Base-by-base conservation (phyloP, 805 yeast species). In the Hanseniaspora singularis region DNA sequence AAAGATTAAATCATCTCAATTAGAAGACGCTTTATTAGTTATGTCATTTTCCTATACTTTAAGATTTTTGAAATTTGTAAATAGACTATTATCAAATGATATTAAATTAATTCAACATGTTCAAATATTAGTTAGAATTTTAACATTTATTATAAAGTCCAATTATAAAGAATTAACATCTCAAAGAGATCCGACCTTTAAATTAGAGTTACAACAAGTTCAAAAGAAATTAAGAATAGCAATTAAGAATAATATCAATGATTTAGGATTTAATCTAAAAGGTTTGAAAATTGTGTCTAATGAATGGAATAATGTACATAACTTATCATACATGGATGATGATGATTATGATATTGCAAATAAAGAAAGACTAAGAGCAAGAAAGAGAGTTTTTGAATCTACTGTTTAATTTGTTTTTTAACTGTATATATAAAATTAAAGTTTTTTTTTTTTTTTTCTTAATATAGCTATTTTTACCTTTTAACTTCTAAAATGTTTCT, bases 11-110 rank as follows among this genome's bases (percentile, higher is more conserved):
- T 76, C 95, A 0, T 73, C 94, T 0, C 95, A 89, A 56, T 65
- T 92, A 30, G 96, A 89, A 56, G 99, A 92, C 64, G 95, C 97
- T 1, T 70, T 92, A 47, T 64, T 92, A 39, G 94, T 92, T 1
- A 68, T 92, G 46, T 96, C 98, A 27, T 88, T 89, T 57, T 85
- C 94, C 10, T 81, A 79, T 62, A 79, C 88, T 2, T 60, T 79
- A 48, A 75, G 74, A 53, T 69, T 92, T 42, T 70, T 92, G 52
- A 71, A 70, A 54, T 82, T 87, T 55, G 75, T 92, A 46, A 80
- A 77, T 52, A 69, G 75, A 24, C 88, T 95, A 85, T 75, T 92
- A 32, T 40, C 42, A 14, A 66, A 66, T 23, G 62, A 67, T 34
- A 61, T 64, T 49, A 67, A 74, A 49, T 56, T 74, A 28, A 69